phyloP scores from a whole-genome alignment of 2,329 filamentous ascomycete species.

The Ceratocystis diversiconidia region DNA sequence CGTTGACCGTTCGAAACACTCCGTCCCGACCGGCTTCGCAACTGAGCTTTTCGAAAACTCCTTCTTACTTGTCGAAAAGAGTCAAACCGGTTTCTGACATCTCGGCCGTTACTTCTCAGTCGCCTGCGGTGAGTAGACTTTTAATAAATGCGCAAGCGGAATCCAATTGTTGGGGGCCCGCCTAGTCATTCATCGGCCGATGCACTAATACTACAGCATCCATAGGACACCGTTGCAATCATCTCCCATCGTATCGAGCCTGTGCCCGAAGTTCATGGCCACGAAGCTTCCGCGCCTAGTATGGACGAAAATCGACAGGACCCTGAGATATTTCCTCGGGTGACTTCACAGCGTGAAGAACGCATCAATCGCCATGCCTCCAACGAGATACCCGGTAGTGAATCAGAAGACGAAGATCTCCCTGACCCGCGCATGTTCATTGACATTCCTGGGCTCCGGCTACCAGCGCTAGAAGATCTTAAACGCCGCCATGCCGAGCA shows the following conservation, averaged over 20 bases:
- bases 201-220: no score
- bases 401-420: not conserved
- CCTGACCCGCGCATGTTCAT: constrained; percentile 9
- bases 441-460: constrained; percentile 4
- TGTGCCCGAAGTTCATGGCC: no score
- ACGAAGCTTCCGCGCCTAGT: no score
- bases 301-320: not conserved
- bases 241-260: no score
- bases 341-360: not conserved
- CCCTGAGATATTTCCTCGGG: not conserved
- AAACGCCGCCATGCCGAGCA: not conserved
- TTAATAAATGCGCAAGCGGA: no score
- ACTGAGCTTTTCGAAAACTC: not conserved
- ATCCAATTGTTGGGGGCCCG: no score
- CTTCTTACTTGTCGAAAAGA: not conserved
- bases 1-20: not conserved
- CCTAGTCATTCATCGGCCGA: no score
- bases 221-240: no score
- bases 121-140: not conserved
- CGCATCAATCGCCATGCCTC: not conserved
- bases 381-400: not conserved
- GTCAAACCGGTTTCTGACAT: not conserved
- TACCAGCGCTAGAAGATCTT: not conserved
- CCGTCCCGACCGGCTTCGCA: not conserved
- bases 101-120: not conserved